Base-by-base conservation (phyloP, 2,329 filamentous ascomycete species). In the Ophiosphaerella narmari region DNA sequence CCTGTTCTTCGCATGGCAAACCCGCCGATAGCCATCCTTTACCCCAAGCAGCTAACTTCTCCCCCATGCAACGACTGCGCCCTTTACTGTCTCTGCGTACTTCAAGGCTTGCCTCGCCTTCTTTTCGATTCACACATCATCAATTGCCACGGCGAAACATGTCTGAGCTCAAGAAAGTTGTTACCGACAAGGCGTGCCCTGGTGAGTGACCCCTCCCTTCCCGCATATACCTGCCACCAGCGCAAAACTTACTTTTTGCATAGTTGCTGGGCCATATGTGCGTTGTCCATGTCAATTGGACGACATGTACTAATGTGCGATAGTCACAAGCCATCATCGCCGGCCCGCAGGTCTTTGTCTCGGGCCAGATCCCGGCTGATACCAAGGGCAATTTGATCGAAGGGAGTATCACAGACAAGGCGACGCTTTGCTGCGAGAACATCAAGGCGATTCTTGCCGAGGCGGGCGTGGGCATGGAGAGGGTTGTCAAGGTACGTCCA, bases 371-470 rank as follows among this genome's bases (percentile, higher is more conserved):
- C 70, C 91, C 90, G 56, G 84, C 85, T 58, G 85, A 88, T 70
- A 76, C 80, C 38, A 73, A 76, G 46, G 83, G 82, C 55, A 80
- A 83, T 58, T 77, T 89, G 46, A 78, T 88, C 55, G 77, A 83
- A 39, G 87, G 86, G 43, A 82, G 78, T 67, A 83, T 90, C 61
- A 81, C 83, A 48, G 82, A 91, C 63, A 84, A 87, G 73, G 90
- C 88, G 63, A 82, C 83, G 59, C 82, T 82, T 65, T 88, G 84
- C 79, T 87, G 87, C 76, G 81, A 88, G 75, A 96, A 95, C 77
- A 83, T 97, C 68, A 82, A 87, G 74, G 89, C 89, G 37, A 90
- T 97, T 49, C 85, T 97, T 43, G 83, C 86, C 53, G 90, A 87
- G 64, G 91, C 91, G 21, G 91, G 90, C 46, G 92, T 89, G 18